Conservation (phyloP, 2,329 filamentous ascomycete species). For the Aureobasidium sp. region DNA sequence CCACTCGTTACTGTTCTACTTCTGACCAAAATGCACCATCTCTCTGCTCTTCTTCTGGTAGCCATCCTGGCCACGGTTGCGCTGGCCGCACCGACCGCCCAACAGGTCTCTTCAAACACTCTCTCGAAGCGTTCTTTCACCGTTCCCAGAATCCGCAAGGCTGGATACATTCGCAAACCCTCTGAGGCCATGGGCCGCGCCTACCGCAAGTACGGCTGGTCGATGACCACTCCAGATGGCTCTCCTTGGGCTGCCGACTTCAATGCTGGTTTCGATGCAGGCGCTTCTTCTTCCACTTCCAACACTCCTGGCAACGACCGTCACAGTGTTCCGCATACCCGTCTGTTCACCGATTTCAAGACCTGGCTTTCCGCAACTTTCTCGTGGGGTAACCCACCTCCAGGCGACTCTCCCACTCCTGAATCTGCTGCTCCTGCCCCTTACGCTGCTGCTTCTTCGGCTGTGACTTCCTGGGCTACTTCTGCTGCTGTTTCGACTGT, state of each 20-base stretch:
- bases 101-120: conserved; percentile 19
- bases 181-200: conserved; percentile 55
- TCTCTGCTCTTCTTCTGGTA: conserved; percentile 2
- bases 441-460: neutral
- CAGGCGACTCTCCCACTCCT: neutral
- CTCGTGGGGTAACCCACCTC: neutral
- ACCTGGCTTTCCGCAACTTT: neutral
- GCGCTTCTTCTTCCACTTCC: conserved; percentile 1
- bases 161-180: conserved; percentile 50
- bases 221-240: conserved; percentile 10
- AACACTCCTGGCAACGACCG: neutral
- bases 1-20: neutral
- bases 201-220: conserved; percentile 55
- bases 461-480: neutral
- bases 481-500: neutral
- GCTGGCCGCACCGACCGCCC: conserved; percentile 38
- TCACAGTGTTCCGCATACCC: neutral
- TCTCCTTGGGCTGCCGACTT: neutral
- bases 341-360: neutral
- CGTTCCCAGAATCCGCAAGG: conserved; percentile 50
- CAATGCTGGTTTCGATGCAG: neutral
- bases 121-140: conserved; percentile 53
- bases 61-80: conserved; percentile 35
- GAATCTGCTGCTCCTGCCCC: neutral
- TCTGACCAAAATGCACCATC: neutral